phyloP scores from a whole-genome alignment of 371 early-diverging fungal species.

The Basidiobolus meristosporus region DNA sequence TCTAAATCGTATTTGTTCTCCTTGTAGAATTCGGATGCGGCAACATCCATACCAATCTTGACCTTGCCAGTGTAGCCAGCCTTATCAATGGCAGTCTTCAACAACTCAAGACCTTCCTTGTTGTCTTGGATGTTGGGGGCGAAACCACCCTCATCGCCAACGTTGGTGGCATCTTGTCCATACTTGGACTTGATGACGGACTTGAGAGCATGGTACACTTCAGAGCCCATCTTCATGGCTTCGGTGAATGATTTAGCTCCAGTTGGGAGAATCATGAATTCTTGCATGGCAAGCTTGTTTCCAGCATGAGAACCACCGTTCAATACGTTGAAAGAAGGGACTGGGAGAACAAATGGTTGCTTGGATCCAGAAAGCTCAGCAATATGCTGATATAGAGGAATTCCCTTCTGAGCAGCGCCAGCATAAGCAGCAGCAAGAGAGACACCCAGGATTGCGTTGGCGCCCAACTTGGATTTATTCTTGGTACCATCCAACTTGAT shows the following conservation, averaged over 20 bases:
- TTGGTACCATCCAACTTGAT: slow-evolving; percentile 81
- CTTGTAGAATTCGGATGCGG: slow-evolving; percentile 94
- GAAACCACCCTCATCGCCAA: slow-evolving; percentile 99
- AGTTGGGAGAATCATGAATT: slow-evolving; percentile 98
- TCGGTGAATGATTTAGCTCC: slow-evolving; percentile 84
- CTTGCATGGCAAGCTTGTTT: slow-evolving; percentile 98
- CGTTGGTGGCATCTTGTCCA: slow-evolving; percentile 93
- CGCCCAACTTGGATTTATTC: slow-evolving; percentile 90
- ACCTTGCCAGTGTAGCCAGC: slow-evolving; percentile 93
- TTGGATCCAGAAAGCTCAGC: slow-evolving; percentile 65
- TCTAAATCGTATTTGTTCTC: slow-evolving; percentile 92
- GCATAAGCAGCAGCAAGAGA: slow-evolving; percentile 92
- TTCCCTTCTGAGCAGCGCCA: slow-evolving; percentile 79
- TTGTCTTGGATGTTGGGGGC: slow-evolving; percentile 97
- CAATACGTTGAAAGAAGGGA: slow-evolving; percentile 97
- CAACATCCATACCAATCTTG: slow-evolving; percentile 96
- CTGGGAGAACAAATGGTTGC: slow-evolving; percentile 79
- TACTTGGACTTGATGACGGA: slow-evolving; percentile 91
- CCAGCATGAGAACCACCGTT: slow-evolving; percentile 99
- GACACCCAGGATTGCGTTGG: slow-evolving; percentile 97
- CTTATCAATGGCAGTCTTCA: slow-evolving; percentile 72
- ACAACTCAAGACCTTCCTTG: slow-evolving; percentile 87
- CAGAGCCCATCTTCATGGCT: slow-evolving; percentile 94
- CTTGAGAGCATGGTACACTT: slow-evolving; percentile 93
- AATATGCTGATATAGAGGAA: slow-evolving; percentile 84